Base-by-base conservation (phyloP, 164 flowering plant genomes). In the Kalanchoe fedtschenkoi region DNA sequence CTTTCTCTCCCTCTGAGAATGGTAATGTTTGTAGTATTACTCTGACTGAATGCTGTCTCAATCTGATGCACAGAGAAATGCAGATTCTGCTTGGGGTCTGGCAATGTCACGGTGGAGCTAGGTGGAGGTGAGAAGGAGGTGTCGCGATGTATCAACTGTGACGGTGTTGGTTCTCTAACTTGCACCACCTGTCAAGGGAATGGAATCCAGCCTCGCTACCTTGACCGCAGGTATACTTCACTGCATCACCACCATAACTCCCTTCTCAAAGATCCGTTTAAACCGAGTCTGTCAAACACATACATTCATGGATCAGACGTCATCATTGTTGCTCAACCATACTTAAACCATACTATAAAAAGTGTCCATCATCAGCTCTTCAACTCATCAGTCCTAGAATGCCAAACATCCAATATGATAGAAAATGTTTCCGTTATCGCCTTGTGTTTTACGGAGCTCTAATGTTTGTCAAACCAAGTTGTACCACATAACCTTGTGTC, bases 101-200 rank as follows among this genome's bases (percentile, higher is more conserved):
- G 98, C 14, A 76, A 6, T 11, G 84, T 93, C 57, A 69, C 79
- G 0, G 90, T 85, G n/a, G 95, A 85, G 63, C 86, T 93, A 13
- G 96, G 97, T 14, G 90, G 87, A 29, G 88, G 65, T 22, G 95
- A 89, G 64, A 83, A 72, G 61, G 97, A 89, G 74, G 86, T 93
- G 29, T 93, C 98, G 1, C 39, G 69, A 14, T 93, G 98, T 80
- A 88, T 93, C 63, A 93, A 93, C 58, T 89, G 97, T 60, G 96
- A 89, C 15, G 95, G 96, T 22, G 83, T 34, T 34, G 98, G 98
- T 44, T 74, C 90, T 35, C 73, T 88, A 71, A 86, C 97, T 5
- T 93, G 98, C 83, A 93, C 98, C 9, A 93, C 98, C 17, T 93
- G 98, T 66, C 98, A 93, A 78, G 98, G 98, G 69, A 57, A 74